Percentiles rank a stretch among this genome's conserved stretches.
Evolutionary conservation across 2,329 filamentous ascomycete species (phyloP).

Genomic region (Fusarium oxysporum): DNA sequence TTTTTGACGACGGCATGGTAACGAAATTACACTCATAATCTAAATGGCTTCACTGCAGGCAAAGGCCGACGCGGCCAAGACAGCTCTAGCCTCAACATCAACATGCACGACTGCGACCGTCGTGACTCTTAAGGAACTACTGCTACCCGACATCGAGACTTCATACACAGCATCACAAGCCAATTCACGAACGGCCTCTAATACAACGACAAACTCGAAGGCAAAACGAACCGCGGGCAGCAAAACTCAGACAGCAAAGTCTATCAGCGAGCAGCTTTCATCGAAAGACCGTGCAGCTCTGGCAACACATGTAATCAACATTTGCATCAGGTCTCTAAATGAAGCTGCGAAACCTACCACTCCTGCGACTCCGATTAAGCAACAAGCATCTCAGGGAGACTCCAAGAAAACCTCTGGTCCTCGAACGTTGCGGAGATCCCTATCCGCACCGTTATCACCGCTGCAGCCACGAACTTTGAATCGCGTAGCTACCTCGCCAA

Average conservation of each 20-base stretch:
- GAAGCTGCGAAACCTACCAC: slow-evolving; percentile 69
- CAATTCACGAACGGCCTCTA: slow-evolving; percentile 44
- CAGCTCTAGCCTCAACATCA: slow-evolving; percentile 62
- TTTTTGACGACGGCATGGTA: slow-evolving; percentile 51
- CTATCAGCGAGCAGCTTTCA: slow-evolving; percentile 44
- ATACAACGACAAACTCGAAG: slow-evolving; percentile 42
- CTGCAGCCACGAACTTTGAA: slow-evolving; percentile 72
- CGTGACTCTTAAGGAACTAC: slow-evolving; percentile 60
- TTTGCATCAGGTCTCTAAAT: slow-evolving; percentile 74
- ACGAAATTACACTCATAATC: slow-evolving; percentile 43
- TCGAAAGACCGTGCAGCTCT: slow-evolving; percentile 71
- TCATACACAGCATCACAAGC: slow-evolving; percentile 44
- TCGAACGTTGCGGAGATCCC: slow-evolving; percentile 63
- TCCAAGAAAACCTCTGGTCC: slow-evolving; percentile 52
- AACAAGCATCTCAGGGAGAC: slow-evolving; percentile 51
- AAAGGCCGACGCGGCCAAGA: slow-evolving; percentile 64
- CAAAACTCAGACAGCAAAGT: slow-evolving; percentile 26
- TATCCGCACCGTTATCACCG: slow-evolving; percentile 69
- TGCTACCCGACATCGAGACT: slow-evolving; percentile 51
- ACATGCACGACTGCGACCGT: slow-evolving; percentile 65
- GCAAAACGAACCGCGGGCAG: slow-evolving; percentile 35
- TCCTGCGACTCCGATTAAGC: slow-evolving; percentile 48
- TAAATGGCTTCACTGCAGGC: slow-evolving; percentile 58
- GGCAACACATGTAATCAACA: slow-evolving; percentile 80
- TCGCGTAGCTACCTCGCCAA: slow-evolving; percentile 67